Evolutionary conservation across 768 basidiomycete genomes (phyloP).

Genomic region (Tylopilus cervinicoccineus): DNA sequence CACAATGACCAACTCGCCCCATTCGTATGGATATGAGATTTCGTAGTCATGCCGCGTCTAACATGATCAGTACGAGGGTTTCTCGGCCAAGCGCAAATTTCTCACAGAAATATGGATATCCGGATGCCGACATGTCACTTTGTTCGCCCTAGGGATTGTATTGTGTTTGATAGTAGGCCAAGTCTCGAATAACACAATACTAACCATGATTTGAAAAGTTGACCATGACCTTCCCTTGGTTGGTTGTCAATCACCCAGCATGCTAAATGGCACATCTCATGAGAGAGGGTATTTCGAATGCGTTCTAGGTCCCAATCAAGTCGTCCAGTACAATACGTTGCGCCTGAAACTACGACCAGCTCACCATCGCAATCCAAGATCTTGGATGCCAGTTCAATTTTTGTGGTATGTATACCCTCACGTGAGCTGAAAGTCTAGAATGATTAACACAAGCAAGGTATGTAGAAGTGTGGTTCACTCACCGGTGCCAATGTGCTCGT

Average conservation of each 20-base stretch:
- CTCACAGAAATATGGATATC: conserved; percentile 71
- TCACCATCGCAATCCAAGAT: conserved; percentile 74
- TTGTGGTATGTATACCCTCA: conserved; percentile 54
- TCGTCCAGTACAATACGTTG: neutral
- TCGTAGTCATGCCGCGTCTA: conserved; percentile 75
- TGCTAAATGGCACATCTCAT: conserved; percentile 92
- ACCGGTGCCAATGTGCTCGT: conserved; percentile 63
- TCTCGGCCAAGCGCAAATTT: conserved; percentile 2
- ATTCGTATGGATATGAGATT: conserved; percentile 67
- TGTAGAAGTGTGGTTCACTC: conserved; percentile 3
- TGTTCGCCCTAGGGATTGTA: conserved; percentile 46
- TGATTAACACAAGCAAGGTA: neutral
- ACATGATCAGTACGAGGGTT: neutral
- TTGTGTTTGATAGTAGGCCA: neutral
- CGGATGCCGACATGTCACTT: conserved; percentile 62
- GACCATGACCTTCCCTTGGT: conserved; percentile 71
- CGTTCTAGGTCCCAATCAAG: conserved; percentile 46
- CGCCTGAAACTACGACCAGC: conserved; percentile 5
- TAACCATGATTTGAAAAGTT: conserved; percentile 68
- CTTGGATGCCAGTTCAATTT: conserved; percentile 80
- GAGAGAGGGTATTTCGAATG: conserved; percentile 76
- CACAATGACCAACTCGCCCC: conserved; percentile 46
- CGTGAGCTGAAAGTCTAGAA: conserved; percentile 38
- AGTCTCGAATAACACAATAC: conserved; percentile 12
- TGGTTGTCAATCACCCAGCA: conserved; percentile 76